These are phyloP conservation scores for Lactifluus hygrophoroides DNA, from an alignment of 768 basidiomycete species.

Conservation along the genomic window DNA sequence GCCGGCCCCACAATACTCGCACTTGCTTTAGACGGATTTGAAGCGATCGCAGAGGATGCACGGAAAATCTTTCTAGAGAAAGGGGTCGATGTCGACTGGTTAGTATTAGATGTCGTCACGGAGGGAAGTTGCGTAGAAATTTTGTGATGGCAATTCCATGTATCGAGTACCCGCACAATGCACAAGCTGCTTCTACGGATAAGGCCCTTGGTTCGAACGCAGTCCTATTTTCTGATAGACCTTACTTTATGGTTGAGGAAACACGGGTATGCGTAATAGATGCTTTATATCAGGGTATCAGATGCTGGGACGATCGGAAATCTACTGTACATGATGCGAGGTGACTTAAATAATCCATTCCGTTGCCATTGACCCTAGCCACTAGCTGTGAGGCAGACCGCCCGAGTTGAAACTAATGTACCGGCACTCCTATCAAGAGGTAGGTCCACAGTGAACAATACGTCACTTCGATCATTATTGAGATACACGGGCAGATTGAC, in stretches of 20 bases:
- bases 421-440: slow-evolving; percentile 63
- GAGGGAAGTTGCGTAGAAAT: slow-evolving; percentile 32
- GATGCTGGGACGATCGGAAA: background rate
- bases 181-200: no score
- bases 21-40: slow-evolving; percentile 78
- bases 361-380: slow-evolving; percentile 1
- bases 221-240: no score
- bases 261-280: background rate
- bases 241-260: no score
- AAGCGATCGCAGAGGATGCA: slow-evolving; percentile 78
- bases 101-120: slow-evolving; percentile 58
- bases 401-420: slow-evolving; percentile 73
- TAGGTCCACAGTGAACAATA: slow-evolving; percentile 83
- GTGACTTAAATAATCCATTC: background rate
- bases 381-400: slow-evolving; percentile 78
- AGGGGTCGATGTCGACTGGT: slow-evolving; percentile 84
- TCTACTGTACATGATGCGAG: slow-evolving; percentile 1
- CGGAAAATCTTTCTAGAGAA: slow-evolving; percentile 60
- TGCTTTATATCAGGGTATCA: background rate
- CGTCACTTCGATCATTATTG: slow-evolving; percentile 81
- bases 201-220: no score
- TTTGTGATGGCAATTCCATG: background rate
- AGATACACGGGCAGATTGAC: slow-evolving; percentile 90
- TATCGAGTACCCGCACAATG: background rate
- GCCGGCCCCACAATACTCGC: slow-evolving; percentile 97